Percentiles rank a stretch among this genome's conserved stretches.
These are phyloP conservation scores for Saururus chinensis DNA, from an alignment of 164 flowering plant genomes.

Conservation along the genomic window DNA sequence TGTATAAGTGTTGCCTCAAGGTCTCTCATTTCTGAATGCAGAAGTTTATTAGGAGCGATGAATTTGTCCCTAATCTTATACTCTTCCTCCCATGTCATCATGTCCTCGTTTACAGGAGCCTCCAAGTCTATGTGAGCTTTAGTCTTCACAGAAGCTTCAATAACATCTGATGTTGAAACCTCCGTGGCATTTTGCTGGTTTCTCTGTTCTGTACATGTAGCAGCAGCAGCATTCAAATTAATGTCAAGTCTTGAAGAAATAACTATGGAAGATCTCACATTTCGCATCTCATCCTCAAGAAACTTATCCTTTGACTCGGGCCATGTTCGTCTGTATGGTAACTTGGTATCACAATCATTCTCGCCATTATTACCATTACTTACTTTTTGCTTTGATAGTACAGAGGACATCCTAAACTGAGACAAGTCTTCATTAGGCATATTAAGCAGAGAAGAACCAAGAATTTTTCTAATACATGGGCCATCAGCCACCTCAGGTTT, in stretches of 20 bases:
- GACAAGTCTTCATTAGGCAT: constrained; percentile 9
- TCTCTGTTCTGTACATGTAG: constrained; percentile 2
- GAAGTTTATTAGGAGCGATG: constrained; percentile 4
- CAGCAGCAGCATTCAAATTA: constrained; percentile 48
- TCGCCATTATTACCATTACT: background rate
- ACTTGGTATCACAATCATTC: background rate
- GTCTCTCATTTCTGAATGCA: constrained; percentile 2
- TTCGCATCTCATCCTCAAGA: background rate
- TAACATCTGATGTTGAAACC: constrained; percentile 16
- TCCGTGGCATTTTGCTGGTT: constrained; percentile 34
- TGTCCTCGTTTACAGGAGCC: constrained; percentile 29
- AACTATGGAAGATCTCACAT: background rate
- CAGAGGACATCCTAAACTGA: background rate
- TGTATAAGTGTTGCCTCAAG: constrained; percentile 13
- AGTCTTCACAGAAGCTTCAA: constrained; percentile 19
- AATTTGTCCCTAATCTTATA: constrained; percentile 3
- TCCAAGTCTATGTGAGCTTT: constrained; percentile 52
- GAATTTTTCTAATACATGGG: constrained; percentile 27
- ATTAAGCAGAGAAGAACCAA: constrained; percentile 55
- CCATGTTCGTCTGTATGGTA: background rate
- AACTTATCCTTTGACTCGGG: background rate
- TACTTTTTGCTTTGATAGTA: constrained; percentile 2
- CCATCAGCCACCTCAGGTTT: constrained; percentile 16
- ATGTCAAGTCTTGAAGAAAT: constrained; percentile 20
- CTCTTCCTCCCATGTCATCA: constrained; percentile 13